Conservation (phyloP, 306 rosid genomes). For the Dryas drummondii region DNA sequence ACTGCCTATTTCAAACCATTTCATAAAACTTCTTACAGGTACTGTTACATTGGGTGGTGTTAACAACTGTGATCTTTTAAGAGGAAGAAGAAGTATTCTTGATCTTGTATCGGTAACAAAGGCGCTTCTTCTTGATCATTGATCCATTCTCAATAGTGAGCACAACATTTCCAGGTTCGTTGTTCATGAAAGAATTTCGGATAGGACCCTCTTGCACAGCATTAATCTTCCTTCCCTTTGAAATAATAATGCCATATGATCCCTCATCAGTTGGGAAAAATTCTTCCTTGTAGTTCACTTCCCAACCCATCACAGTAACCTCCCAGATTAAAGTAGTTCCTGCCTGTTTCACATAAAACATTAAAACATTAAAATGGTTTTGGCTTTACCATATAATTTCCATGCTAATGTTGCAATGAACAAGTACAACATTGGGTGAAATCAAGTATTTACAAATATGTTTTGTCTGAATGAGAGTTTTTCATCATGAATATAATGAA, state of each 20-base stretch:
- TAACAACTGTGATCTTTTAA: background rate
- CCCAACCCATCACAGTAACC: conserved; percentile 76
- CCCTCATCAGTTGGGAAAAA: conserved; percentile 64
- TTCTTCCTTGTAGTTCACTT: conserved; percentile 65
- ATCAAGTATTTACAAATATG: too few relatives aligned
- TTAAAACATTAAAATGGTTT: background rate
- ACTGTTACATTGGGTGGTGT: background rate
- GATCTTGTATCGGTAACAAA: conserved; percentile 71
- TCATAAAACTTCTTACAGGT: background rate
- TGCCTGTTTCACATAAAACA: conserved; percentile 24
- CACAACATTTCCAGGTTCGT: conserved; percentile 71
- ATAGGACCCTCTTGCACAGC: conserved; percentile 48
- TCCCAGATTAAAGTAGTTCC: conserved; percentile 59
- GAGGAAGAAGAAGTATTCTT: conserved; percentile 19
- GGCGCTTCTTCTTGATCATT: conserved; percentile 74
- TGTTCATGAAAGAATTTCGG: conserved; percentile 44
- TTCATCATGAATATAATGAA: too few relatives aligned
- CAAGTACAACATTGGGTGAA: too few relatives aligned
- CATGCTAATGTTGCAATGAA: background rate
- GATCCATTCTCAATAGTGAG: conserved; percentile 52
- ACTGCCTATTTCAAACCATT: background rate
- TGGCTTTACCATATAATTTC: background rate
- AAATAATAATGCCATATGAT: conserved; percentile 62
- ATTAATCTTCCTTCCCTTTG: conserved; percentile 53
- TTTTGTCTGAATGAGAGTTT: too few relatives aligned